Base-by-base conservation (phyloP, 495 filamentous ascomycete genomes). In the Penicillium steckii region DNA sequence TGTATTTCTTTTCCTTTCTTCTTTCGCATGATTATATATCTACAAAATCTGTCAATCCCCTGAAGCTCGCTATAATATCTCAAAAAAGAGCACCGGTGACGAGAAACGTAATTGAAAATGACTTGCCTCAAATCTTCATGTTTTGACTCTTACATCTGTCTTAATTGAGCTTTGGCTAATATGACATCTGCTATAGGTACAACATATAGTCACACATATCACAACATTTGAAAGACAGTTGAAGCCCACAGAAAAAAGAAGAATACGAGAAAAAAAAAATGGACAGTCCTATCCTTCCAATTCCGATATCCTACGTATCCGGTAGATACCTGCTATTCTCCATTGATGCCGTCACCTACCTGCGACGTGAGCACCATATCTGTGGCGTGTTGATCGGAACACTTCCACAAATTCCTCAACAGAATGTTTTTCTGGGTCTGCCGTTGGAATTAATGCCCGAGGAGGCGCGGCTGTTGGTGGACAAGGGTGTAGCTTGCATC, bases 351-450 rank as follows among this genome's bases (percentile, higher is more conserved):
- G 85, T 95, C 41, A 88, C 87, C 62, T 84, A 90, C 73, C 74
- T 96, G 52, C 86, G 94, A 53, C 83, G 85, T 26, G 76, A 83
- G 59, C 79, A 97, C 71, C 84, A 91, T 67, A 95, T 96, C 61
- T 90, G 89, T 60, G 91, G 91, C 44, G 89, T 94, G 19, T 74
- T 97, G 42, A 86, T 87, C 41, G 94, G 94, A 35, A 89, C 87
- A 3, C 83, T 97, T 33, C 91, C 95, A 2, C 94, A 96, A 70
- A 82, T 87, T 35, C 91, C 93, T 5, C 90, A 93, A 59, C 94
- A 98, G 68, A 98, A 97, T 75, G 79, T 96, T 44, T 97, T 97
- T 66, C 79, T 91, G 50, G 90, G 94, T 17, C 69, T 97, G 29
- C 94, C 94, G 1, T 61, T 97, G 30, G 86, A 96, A 72, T 74